Percentiles rank a stretch among this genome's conserved stretches.
Conservation (phyloP, 352 stramenopile species). For the Plasmopara muralis region DNA sequence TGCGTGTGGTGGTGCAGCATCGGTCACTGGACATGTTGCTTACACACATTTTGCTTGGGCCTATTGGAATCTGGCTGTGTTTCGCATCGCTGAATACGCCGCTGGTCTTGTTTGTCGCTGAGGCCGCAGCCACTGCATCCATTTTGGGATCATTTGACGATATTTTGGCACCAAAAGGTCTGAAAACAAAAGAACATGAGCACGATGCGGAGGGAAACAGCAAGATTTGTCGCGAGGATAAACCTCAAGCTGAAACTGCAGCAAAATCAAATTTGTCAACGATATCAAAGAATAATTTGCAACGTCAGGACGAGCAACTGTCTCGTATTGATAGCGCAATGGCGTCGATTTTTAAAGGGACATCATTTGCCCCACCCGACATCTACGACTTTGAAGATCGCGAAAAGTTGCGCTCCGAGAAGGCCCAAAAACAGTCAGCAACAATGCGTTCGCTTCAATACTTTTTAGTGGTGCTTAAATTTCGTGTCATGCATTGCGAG, state of each 20-base stretch:
- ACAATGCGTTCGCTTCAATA: constrained; percentile 67
- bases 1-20: constrained; percentile 63
- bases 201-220: background rate
- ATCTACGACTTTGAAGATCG: constrained; percentile 81
- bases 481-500: constrained; percentile 49
- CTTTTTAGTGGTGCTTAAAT: constrained; percentile 59
- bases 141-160: constrained; percentile 74
- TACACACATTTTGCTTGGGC: constrained; percentile 59
- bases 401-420: constrained; percentile 67
- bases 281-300: constrained; percentile 4
- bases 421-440: constrained; percentile 55
- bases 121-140: constrained; percentile 61
- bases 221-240: background rate
- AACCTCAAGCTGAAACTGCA: background rate
- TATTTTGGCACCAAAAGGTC: constrained; percentile 35
- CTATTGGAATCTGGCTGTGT: constrained; percentile 79
- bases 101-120: constrained; percentile 68
- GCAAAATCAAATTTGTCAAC: constrained; percentile 1
- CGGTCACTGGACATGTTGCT: constrained; percentile 60
- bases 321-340: constrained; percentile 26
- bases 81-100: constrained; percentile 82
- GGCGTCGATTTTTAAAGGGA: constrained; percentile 26
- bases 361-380: constrained; percentile 31
- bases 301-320: background rate
- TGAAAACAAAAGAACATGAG: constrained; percentile 7